Base-by-base conservation (phyloP, 331 rosid species). In the Malus hybrid region DNA sequence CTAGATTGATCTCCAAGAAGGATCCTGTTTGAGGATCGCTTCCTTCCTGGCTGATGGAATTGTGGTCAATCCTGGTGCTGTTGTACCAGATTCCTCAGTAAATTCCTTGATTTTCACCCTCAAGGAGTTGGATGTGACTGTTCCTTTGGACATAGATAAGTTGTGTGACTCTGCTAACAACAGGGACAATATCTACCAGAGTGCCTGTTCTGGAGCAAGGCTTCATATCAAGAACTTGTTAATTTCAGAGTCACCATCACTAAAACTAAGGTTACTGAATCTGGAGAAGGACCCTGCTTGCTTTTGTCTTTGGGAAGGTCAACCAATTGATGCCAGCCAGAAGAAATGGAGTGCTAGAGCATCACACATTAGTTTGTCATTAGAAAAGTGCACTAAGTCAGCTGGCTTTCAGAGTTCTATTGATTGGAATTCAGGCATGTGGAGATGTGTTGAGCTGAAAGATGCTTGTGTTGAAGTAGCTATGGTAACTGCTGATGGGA, bases 281-380 rank as follows among this genome's bases (percentile, higher is more conserved):
- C 82, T 93, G 79, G 98, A 93, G 69, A 91, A 88, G 81, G 98
- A 93, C 84, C 97, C 98, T 83, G 92, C 93, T 78, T 93, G 98
- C 90, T 93, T 93, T 81, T 85, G 87, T 83, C 89, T 93, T 66
- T 93, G 98, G 98, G 88, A 88, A 83, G 96, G 76, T 80, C 96
- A 93, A 76, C 89, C 93, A 13, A 48, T 93, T 67, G 98, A 93
- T 89, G 90, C 98, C 70, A 89, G 97, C 84, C 92, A 85, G 84
- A 87, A 87, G 86, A 93, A 91, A 83, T 93, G 97, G 97, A 81
- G 90, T 77, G 74, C 84, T 44, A 77, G 86, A 79, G 92, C 91
- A 68, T 86, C 96, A 48, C 83, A 88, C 72, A 76, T 93, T 80
- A 89, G 85, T 79, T 84, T 93, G 84, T 93, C 97, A 67, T 81